Base-by-base conservation (phyloP, 371 early-diverging fungal genomes). In the Mortierella sp. region DNA sequence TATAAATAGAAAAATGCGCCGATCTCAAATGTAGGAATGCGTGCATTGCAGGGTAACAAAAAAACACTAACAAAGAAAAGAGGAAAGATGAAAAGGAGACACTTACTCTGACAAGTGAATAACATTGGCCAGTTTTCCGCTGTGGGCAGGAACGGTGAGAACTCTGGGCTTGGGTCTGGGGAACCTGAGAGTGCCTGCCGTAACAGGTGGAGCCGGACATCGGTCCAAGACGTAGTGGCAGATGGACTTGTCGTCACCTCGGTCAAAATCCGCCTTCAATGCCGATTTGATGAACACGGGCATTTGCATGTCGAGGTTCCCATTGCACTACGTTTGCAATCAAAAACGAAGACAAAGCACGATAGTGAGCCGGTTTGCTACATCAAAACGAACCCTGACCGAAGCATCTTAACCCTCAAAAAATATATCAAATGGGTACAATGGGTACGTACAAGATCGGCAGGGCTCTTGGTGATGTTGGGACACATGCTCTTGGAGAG, bases 41-140 rank as follows among this genome's bases (percentile, higher is more conserved):
- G n/a, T n/a, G n/a, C n/a, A n/a, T n/a, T n/a, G n/a, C n/a, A n/a
- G n/a, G n/a, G n/a, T n/a, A n/a, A n/a, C n/a, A n/a, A n/a, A n/a
- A n/a, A n/a, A n/a, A n/a, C n/a, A n/a, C n/a, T n/a, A n/a, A n/a
- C n/a, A n/a, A n/a, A n/a, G n/a, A n/a, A n/a, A n/a, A n/a, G n/a
- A n/a, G n/a, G n/a, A n/a, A n/a, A n/a, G n/a, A n/a, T n/a, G n/a
- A n/a, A n/a, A n/a, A n/a, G n/a, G n/a, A n/a, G n/a, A n/a, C n/a
- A n/a, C n/a, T n/a, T n/a, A n/a, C n/a, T 92, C 92, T 29, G 91
- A 90, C 50, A 92, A 67, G 37, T 92, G 92, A 29, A 92, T 72
- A 9, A 92, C 87, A 40, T 86, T 88, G n/a, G 90, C 76, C 37
- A 78, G 80, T 43, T 76, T 71, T 45, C 85, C 86, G 9, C 84